These are phyloP conservation scores for Arthroderma uncinatum DNA, from an alignment of 2,329 filamentous ascomycete genomes.

Conservation along the genomic window DNA sequence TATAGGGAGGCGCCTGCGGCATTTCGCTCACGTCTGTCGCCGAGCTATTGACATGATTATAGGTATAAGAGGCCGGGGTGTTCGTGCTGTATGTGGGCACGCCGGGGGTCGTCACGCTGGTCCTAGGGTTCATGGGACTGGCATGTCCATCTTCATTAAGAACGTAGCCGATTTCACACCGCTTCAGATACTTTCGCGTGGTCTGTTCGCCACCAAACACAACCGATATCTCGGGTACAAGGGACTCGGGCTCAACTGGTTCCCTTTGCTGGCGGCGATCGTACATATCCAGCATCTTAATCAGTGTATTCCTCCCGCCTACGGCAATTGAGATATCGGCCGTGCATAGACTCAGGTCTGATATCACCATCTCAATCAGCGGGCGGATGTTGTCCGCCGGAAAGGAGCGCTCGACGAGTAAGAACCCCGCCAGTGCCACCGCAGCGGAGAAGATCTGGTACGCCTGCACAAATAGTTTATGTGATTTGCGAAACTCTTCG, in stretches of 20 bases:
- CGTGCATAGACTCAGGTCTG: constrained; percentile 17
- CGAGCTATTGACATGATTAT: not conserved
- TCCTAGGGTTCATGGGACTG: not conserved
- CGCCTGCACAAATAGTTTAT: constrained; percentile 19
- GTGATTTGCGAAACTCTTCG: constrained; percentile 16
- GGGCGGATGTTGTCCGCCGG: constrained; percentile 17
- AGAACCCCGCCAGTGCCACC: constrained; percentile 19
- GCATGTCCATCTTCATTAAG: constrained; percentile 10
- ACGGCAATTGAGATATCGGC: constrained; percentile 15
- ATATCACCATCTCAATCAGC: constrained; percentile 21
- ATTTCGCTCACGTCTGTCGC: not conserved
- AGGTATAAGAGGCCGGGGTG: not conserved
- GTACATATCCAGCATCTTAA: constrained; percentile 21
- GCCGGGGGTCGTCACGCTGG: not conserved
- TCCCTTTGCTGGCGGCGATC: constrained; percentile 16
- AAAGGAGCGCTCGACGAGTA: constrained; percentile 21
- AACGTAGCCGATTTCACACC: constrained; percentile 15
- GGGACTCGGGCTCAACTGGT: constrained; percentile 15
- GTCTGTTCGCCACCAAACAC: constrained; percentile 22
- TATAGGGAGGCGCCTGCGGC: not conserved
- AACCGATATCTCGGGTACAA: constrained; percentile 19
- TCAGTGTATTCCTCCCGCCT: constrained; percentile 19
- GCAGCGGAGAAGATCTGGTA: constrained; percentile 23
- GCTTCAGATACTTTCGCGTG: constrained; percentile 21
- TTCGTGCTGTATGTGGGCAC: not conserved